These are phyloP conservation scores for Dioscorea cayenensis DNA, from an alignment of 116 monocot species.

Conservation along the genomic window DNA sequence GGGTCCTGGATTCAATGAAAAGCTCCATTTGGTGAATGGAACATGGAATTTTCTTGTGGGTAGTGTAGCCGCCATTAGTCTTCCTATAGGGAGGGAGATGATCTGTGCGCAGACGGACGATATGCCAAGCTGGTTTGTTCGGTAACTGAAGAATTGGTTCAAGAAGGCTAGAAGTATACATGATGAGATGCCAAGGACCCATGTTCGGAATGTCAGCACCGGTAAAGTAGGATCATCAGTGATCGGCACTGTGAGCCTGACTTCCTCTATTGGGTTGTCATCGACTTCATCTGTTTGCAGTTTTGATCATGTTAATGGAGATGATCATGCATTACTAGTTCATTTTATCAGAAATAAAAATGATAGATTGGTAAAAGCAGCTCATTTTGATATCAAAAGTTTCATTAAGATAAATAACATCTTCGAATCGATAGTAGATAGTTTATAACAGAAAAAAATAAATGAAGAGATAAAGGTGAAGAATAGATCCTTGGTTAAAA, in stretches of 20 bases:
- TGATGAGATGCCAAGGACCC: conserved; percentile 11
- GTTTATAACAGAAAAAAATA: no score
- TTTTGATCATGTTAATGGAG: no score
- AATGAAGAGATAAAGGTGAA: no score
- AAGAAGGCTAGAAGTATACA: conserved; percentile 6
- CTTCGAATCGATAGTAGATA: no score
- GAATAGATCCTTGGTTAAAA: no score
- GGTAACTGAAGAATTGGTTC: conserved; percentile 25
- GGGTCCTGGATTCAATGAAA: conserved; percentile 7
- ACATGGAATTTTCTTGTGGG: conserved; percentile 3
- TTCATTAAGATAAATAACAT: no score
- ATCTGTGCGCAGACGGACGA: conserved; percentile 33
- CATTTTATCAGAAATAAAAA: no score
- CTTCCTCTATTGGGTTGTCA: conserved; percentile 12
- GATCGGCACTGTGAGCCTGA: conserved; percentile 11
- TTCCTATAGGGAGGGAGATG: conserved; percentile 24
- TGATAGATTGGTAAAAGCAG: no score
- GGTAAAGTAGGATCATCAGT: conserved; percentile 5
- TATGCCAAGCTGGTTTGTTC: conserved; percentile 23
- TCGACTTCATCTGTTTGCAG: neutral
- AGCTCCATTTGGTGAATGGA: conserved; percentile 3
- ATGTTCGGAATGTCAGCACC: conserved; percentile 39
- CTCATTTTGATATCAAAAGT: no score
- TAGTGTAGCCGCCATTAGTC: conserved; percentile 24
- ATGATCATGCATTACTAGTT: no score